These are phyloP conservation scores for Acorus calamus DNA, from an alignment of 106 monocot species.

Conservation along the genomic window DNA sequence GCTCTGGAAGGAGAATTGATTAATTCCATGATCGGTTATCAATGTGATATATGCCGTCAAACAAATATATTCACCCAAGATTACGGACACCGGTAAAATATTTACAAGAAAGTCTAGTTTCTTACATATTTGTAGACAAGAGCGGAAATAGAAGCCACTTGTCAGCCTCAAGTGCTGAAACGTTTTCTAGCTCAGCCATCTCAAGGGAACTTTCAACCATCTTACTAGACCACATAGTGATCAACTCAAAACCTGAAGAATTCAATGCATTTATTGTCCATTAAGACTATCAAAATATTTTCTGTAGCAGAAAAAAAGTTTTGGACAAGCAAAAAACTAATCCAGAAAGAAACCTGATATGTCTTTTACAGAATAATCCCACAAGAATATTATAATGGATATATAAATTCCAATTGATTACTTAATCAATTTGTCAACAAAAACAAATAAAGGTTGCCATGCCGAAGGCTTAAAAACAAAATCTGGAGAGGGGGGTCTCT, in stretches of 20 bases:
- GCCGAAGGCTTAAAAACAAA: too few species aligned
- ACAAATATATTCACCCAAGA: background rate
- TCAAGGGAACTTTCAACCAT: slow-evolving; percentile 65
- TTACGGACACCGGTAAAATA: background rate
- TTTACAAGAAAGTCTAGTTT: background rate
- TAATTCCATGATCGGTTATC: too few species aligned
- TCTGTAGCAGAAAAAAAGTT: too few species aligned
- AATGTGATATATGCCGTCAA: too few species aligned
- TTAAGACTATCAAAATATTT: background rate
- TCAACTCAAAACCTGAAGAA: slow-evolving; percentile 66
- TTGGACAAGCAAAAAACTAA: too few species aligned
- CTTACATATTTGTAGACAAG: slow-evolving; percentile 63
- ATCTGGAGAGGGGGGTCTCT: too few species aligned
- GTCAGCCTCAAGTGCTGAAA: slow-evolving; percentile 85
- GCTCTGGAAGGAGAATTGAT: background rate
- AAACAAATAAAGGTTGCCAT: too few species aligned
- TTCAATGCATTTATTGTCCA: background rate
- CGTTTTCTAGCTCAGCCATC: slow-evolving; percentile 96
- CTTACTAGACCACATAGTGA: slow-evolving; percentile 51
- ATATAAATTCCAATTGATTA: too few species aligned
- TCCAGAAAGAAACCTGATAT: too few species aligned
- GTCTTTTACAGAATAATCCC: too few species aligned
- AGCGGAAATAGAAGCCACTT: slow-evolving; percentile 64
- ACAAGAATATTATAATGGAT: too few species aligned
- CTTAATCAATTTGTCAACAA: too few species aligned